Base-by-base conservation (phyloP, 441 rosid species). In the Capsella rubella region DNA sequence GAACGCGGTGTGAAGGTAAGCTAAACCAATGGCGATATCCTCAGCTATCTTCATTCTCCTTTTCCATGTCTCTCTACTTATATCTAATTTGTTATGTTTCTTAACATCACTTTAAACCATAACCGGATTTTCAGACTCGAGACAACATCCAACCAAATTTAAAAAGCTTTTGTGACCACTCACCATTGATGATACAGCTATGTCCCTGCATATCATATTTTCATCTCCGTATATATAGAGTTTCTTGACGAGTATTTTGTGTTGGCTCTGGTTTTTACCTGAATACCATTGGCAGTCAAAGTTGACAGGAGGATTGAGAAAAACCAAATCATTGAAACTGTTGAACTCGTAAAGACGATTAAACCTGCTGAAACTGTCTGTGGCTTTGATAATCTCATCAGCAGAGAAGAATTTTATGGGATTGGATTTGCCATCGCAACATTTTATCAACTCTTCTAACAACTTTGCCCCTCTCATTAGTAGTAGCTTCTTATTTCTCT, bases 371-470 rank as follows among this genome's bases (percentile, higher is more conserved):
- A 46, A 14, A 46, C 15, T n/a, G 10, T 46, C 8, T 0, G 51
- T 15, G 25, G 25, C 51, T 15, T 46, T 46, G 51, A 3, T 0
- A 4, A 46, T 46, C 51, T 46, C 51, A 46, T 15, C 11, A 15
- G 25, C 25, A 2, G 51, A 46, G 25, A 46, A 46, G 0, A 46
- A 7, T 15, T 46, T 46, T 1, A 15, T 46, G 11, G 51, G 51
- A 46, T 46, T 46, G 10, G 51, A 46, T 46, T 46, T 46, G 51
- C 51, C 51, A 46, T 46, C 51, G 10, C 51, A 46, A 46, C 51
- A 46, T 3, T 15, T 10, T 0, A 46, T 46, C 21, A 46, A 21
- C 2, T 46, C 51, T 46, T 46, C 25, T 46, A 46, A 46, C 25
- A 46, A 6, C 50, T 2, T 15, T 3, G 50, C 50, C 18, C 49